Percentiles rank a stretch among this genome's conserved stretches.
phyloP scores from a whole-genome alignment of 2,329 filamentous ascomycete genomes.

The Cadophora malorum region DNA sequence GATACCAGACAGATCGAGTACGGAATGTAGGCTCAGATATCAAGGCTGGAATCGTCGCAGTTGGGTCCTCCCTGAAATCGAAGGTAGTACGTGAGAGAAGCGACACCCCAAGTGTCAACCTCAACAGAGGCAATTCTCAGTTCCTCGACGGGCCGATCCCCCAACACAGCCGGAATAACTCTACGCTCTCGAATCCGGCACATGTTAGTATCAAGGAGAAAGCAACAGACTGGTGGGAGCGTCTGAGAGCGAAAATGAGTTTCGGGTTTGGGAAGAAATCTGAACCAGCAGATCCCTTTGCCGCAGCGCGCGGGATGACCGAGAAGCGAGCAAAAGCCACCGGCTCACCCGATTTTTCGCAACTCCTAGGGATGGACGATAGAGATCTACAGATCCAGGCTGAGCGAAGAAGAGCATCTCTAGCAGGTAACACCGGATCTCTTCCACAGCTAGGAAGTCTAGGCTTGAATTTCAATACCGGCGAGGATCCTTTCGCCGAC shows the following conservation, averaged over 20 bases:
- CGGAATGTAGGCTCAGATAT: conserved; percentile 32
- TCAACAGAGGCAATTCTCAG: conserved; percentile 61
- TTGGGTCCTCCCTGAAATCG: conserved; percentile 41
- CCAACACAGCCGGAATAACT: conserved; percentile 50
- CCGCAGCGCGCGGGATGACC: conserved; percentile 36
- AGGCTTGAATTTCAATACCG: conserved; percentile 38
- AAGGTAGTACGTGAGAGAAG: conserved; percentile 41
- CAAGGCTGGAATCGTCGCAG: conserved; percentile 33
- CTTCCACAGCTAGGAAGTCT: conserved; percentile 38
- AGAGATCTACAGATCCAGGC: conserved; percentile 39
- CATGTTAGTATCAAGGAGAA: conserved; percentile 44
- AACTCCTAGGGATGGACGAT: conserved; percentile 42
- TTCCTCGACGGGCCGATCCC: conserved; percentile 48
- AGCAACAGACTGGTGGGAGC: conserved; percentile 54
- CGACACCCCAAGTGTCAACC: conserved; percentile 52
- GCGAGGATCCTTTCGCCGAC: conserved; percentile 40
- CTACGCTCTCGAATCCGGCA: conserved; percentile 36
- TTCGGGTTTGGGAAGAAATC: conserved; percentile 48
- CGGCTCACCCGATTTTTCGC: conserved; percentile 37
- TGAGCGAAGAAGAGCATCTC: conserved; percentile 36
- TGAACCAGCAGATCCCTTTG: conserved; percentile 50
- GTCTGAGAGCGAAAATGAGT: conserved; percentile 50
- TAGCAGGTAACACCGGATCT: conserved; percentile 31
- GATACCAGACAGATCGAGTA: conserved; percentile 31
- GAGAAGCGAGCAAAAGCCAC: conserved; percentile 39